Evolutionary conservation across 148 eudicot species (phyloP).

Genomic region (Mesembryanthemum crystallinum): DNA sequence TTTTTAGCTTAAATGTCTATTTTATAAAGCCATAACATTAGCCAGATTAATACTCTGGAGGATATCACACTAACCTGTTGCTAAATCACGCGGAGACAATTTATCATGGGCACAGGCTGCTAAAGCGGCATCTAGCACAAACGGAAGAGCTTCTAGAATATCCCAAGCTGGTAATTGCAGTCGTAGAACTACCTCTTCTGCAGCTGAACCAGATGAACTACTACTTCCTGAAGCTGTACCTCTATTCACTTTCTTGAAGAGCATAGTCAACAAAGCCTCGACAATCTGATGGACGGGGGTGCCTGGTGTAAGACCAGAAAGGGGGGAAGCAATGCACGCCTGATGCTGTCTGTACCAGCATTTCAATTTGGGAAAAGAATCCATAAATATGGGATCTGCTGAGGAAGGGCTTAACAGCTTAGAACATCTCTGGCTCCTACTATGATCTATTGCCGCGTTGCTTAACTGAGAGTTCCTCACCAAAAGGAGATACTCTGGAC

Average conservation of each 20-base stretch:
- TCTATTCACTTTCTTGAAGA: constrained; percentile 72
- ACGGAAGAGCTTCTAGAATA: constrained; percentile 91
- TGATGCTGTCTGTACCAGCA: constrained; percentile 85
- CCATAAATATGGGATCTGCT: constrained; percentile 71
- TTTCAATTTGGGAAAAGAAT: constrained; percentile 86
- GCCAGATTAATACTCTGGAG: background rate
- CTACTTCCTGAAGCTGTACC: constrained; percentile 75
- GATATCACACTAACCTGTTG: constrained; percentile 70
- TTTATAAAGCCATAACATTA: background rate
- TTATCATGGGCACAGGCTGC: constrained; percentile 88
- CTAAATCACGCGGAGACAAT: constrained; percentile 86
- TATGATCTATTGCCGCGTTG: constrained; percentile 35
- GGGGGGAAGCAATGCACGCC: constrained; percentile 85
- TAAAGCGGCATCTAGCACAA: constrained; percentile 87
- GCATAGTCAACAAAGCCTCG: constrained; percentile 74
- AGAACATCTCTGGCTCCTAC: constrained; percentile 41
- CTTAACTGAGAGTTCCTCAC: constrained; percentile 73
- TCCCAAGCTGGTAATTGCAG: constrained; percentile 95
- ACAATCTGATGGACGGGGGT: constrained; percentile 81
- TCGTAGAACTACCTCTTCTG: constrained; percentile 60
- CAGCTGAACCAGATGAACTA: constrained; percentile 59
- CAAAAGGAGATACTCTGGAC: constrained; percentile 79
- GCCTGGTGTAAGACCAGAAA: constrained; percentile 77
- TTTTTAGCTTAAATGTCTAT: background rate
- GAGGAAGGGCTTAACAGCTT: constrained; percentile 49